Percentiles rank a stretch among this genome's conserved stretches.
Evolutionary conservation across 1,284 basidiomycete genomes (phyloP).

Genomic region (Melampsora larici-populina): DNA sequence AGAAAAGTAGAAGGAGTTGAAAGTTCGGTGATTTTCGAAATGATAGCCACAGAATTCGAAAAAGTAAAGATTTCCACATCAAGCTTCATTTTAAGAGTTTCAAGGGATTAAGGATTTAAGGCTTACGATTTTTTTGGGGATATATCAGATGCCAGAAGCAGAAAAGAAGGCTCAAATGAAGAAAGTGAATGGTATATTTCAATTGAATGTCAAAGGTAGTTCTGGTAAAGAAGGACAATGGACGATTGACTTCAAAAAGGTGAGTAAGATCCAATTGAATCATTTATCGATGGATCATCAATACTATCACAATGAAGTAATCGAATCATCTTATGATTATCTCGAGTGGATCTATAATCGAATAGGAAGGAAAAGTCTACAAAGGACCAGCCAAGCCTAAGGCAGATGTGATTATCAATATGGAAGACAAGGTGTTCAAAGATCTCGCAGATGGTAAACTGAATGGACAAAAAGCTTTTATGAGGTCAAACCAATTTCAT

Average conservation of each 20-base stretch:
- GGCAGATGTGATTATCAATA: slow-evolving; percentile 69
- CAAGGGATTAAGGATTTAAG: not conserved
- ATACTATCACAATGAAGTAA: not conserved
- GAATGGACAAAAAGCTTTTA: slow-evolving; percentile 68
- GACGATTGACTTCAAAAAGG: slow-evolving; percentile 93
- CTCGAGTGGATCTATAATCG: not conserved
- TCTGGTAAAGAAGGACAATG: slow-evolving; percentile 66
- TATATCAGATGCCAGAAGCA: slow-evolving; percentile 22
- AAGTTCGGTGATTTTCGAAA: slow-evolving; percentile 23
- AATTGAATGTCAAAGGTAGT: slow-evolving; percentile 76
- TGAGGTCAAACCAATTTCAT: slow-evolving; percentile 20
- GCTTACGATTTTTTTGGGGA: not conserved
- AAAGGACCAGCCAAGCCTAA: slow-evolving; percentile 67
- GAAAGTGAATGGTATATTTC: slow-evolving; percentile 72
- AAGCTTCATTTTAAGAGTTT: too few relatives aligned
- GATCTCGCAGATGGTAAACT: slow-evolving; percentile 60
- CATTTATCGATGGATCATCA: not conserved
- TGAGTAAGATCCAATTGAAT: slow-evolving; percentile 44
- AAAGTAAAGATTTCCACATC: not conserved
- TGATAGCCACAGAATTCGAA: not conserved
- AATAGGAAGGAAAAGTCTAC: slow-evolving; percentile 66
- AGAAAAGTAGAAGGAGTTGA: slow-evolving; percentile 38
- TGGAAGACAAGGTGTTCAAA: slow-evolving; percentile 57
- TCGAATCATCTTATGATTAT: not conserved
- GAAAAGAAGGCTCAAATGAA: slow-evolving; percentile 32